phyloP scores from a whole-genome alignment of 176 grass and related monocot species.

The Rhynchospora tenuis region DNA sequence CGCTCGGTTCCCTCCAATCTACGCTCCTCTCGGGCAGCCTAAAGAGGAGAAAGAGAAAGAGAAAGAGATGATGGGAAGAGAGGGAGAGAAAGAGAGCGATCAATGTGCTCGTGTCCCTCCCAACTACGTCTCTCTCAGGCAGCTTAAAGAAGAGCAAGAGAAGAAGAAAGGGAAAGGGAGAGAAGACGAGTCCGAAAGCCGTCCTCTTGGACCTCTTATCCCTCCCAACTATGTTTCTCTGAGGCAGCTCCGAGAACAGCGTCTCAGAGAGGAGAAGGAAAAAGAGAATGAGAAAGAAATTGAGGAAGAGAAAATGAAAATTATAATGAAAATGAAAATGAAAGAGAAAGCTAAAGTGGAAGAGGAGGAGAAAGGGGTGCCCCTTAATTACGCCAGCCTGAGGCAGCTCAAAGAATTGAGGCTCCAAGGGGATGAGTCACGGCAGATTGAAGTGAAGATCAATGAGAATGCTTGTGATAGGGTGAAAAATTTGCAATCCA shows the following conservation, averaged over 20 bases:
- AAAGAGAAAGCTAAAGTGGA: background rate
- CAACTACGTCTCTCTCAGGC: background rate
- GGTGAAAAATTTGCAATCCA: background rate
- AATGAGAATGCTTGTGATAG: background rate
- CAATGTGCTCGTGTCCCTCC: background rate
- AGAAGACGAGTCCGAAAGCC: background rate
- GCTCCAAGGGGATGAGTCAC: background rate
- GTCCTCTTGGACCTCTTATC: background rate
- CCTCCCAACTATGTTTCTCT: conserved; percentile 2
- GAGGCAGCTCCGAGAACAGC: background rate
- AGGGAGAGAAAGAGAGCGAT: background rate
- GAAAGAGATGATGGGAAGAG: background rate
- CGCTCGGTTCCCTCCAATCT: background rate
- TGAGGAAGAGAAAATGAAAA: background rate
- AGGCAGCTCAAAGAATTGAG: conserved; percentile 5
- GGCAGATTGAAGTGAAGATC: background rate
- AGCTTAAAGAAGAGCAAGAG: background rate
- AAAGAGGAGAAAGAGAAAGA: background rate
- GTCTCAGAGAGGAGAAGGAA: background rate
- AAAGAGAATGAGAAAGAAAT: background rate
- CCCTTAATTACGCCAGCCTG: background rate
- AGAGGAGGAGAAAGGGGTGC: background rate
- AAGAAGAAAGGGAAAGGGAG: background rate
- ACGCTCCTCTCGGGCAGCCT: background rate
- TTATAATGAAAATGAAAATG: background rate